Evolutionary conservation across 805 yeast species (phyloP).

Genomic region (Grigorovia transvaalensis): DNA sequence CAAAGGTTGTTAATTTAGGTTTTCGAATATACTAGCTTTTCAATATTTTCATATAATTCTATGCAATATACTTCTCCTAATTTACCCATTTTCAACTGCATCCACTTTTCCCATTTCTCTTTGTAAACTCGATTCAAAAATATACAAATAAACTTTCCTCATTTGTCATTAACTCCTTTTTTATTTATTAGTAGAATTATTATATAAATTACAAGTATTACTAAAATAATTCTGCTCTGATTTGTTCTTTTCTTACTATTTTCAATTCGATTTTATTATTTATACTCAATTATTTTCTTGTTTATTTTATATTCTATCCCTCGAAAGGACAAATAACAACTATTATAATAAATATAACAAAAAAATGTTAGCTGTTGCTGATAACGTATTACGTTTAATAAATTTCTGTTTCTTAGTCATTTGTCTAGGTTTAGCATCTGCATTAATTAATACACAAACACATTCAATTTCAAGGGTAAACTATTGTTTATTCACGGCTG

Average conservation of each 20-base stretch:
- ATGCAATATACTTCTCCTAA: neutral
- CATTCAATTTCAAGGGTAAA: conserved; percentile 63
- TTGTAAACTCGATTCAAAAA: no score
- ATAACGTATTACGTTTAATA: conserved; percentile 59
- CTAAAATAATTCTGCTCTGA: neutral
- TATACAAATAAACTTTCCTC: neutral
- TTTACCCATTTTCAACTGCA: neutral
- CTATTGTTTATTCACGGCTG: conserved; percentile 78
- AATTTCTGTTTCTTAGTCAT: conserved; percentile 71
- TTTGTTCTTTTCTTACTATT: neutral
- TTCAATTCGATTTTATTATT: neutral
- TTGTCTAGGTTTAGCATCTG: conserved; percentile 78
- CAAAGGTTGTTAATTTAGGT: neutral
- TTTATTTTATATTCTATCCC: neutral
- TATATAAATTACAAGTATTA: neutral
- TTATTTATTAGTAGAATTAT: neutral
- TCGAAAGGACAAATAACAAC: neutral
- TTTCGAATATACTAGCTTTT: neutral
- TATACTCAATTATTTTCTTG: no score
- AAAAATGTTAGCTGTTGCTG: conserved; percentile 60
- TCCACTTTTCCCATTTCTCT: neutral
- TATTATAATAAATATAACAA: conserved; percentile 1
- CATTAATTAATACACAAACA: conserved; percentile 66
- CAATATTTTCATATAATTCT: neutral
- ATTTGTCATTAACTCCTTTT: neutral